Evolutionary conservation across 345 rosid genomes (phyloP).

Genomic region (Gossypium mustelinum): DNA sequence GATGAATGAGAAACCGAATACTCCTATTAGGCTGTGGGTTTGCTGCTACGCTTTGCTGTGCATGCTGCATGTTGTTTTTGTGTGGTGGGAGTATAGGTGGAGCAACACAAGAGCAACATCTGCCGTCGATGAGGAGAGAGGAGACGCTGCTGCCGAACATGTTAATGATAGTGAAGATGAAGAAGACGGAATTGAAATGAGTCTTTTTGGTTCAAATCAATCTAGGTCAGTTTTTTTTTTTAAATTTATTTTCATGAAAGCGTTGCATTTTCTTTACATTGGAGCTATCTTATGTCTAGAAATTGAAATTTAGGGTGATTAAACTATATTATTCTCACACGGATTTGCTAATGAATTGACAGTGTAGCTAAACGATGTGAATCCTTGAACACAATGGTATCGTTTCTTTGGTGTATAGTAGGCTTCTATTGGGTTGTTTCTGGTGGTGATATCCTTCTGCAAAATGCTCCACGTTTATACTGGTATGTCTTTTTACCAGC

Average conservation of each 20-base stretch:
- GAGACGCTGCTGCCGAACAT: conserved; percentile 20
- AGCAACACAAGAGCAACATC: conserved; percentile 41
- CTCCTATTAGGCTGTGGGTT: conserved; percentile 82
- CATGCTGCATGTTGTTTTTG: conserved; percentile 78
- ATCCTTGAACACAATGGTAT: conserved; percentile 79
- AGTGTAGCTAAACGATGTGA: conserved; percentile 75
- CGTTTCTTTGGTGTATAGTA: conserved; percentile 93
- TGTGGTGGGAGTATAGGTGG: conserved; percentile 79
- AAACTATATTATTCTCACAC: neutral
- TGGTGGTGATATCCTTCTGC: conserved; percentile 75
- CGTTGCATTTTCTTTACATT: no score
- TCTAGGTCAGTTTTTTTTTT: conserved; percentile 45
- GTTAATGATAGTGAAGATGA: conserved; percentile 38
- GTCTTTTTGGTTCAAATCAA: conserved; percentile 25
- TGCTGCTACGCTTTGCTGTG: conserved; percentile 88
- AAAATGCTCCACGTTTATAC: conserved; percentile 72
- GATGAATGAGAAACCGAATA: conserved; percentile 54
- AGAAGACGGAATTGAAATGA: conserved; percentile 39
- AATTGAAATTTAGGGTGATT: neutral
- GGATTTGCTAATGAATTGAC: conserved; percentile 23
- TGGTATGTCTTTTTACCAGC: conserved; percentile 46
- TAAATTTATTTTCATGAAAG: neutral
- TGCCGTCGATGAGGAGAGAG: conserved; percentile 49
- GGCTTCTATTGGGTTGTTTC: conserved; percentile 96
- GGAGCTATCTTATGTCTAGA: neutral